Evolutionary conservation across 1,284 basidiomycete genomes (phyloP), one percentile per base, ranked within the genome.

Genomic region (Trametes versicolor): DNA sequence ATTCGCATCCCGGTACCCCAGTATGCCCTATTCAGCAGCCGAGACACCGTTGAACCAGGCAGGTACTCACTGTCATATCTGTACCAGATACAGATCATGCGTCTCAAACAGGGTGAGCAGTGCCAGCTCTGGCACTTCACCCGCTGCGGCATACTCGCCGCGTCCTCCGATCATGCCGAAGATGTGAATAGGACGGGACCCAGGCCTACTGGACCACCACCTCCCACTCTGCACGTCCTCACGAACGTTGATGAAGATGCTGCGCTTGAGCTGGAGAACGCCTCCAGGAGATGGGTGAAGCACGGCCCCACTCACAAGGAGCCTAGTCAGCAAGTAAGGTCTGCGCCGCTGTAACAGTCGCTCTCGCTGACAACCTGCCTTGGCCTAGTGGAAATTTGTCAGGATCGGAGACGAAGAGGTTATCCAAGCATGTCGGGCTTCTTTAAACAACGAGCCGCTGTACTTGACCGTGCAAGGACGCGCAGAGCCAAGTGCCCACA

Each of bases 391-490:
- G 54, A 19, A 32, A 5, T 12, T 56, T 25, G 9, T 47, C 8
- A 25, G 41, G 9, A 47, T 13, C 6, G 54, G 41, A 0, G 41
- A 56, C 0, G 29, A 25, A 10, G 23, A 56, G 15, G 41, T 29
- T n/a, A 56, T 56, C 27, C 39, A 45, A 37, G 39, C 41, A 13
- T 13, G 12, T 17, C n/a, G 39, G 8, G 10, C 15, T 15, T 41
- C 54, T 2, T 19, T 56, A 5, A 27, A 56, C 27, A 41, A 27
- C 1, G 13, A 45, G n/a, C 27, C 43, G 5, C 54, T 56, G 19
- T 56, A 56, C 23, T 27, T 56, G 27, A 56, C 25, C 6, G 54
- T 56, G 9, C 39, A 47, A 34, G 54, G 34, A 1, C 54, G 17
- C 5, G 41, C 54, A 7, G 6, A 47, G 39, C 23, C 7, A 13